Evolutionary conservation across 164 flowering plant species (phyloP).

Genomic region (Platanus orientalis): DNA sequence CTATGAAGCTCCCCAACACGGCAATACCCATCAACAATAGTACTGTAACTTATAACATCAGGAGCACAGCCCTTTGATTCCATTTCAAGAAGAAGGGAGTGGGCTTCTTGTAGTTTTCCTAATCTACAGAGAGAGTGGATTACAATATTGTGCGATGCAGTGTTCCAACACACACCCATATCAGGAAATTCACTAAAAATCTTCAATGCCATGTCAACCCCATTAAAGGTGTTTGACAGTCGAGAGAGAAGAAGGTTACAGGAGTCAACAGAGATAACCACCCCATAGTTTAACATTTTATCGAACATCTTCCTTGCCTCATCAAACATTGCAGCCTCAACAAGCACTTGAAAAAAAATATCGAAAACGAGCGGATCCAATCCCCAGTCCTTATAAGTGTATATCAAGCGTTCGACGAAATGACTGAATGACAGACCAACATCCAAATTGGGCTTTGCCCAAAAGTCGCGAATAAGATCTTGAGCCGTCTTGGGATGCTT

Average conservation of each 20-base stretch:
- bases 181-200: slow-evolving; percentile 21
- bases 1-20: slow-evolving; percentile 34
- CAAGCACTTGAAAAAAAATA: slow-evolving; percentile 24
- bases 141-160: slow-evolving; percentile 21
- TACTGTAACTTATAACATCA: slow-evolving; percentile 32
- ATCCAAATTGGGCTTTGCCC: slow-evolving; percentile 10
- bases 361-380: slow-evolving; percentile 25
- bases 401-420: slow-evolving; percentile 26
- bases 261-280: slow-evolving; percentile 23
- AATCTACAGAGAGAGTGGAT: slow-evolving; percentile 22
- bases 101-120: slow-evolving; percentile 22
- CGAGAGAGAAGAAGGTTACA: slow-evolving; percentile 27
- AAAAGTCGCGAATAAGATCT: slow-evolving; percentile 15
- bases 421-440: slow-evolving; percentile 9
- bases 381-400: slow-evolving; percentile 37
- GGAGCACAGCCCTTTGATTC: slow-evolving; percentile 21
- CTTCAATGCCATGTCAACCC: slow-evolving; percentile 11
- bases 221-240: slow-evolving; percentile 2
- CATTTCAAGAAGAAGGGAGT: slow-evolving; percentile 20
- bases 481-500: slow-evolving; percentile 19
- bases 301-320: slow-evolving; percentile 24
- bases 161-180: slow-evolving; percentile 29
- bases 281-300: slow-evolving; percentile 29
- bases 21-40: slow-evolving; percentile 48
- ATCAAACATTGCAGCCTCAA: slow-evolving; percentile 20